Percentiles rank a stretch among this genome's conserved stretches.
phyloP scores from a whole-genome alignment of 768 basidiomycete species.

The Trametes maxima region DNA sequence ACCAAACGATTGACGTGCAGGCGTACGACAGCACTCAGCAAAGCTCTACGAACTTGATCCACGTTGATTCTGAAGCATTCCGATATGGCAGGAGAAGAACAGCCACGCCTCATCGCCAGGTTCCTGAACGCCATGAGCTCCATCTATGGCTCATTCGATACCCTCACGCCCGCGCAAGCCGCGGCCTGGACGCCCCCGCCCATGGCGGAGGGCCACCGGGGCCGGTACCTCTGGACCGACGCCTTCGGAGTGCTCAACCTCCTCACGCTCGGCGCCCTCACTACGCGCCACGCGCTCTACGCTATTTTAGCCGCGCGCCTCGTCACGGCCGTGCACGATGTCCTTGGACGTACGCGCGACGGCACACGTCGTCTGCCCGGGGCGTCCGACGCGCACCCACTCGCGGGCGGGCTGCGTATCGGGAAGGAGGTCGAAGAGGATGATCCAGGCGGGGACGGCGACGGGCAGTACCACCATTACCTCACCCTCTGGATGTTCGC shows the following conservation, averaged over 20 bases:
- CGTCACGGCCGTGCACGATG: slow-evolving; percentile 32
- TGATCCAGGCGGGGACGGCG: too few relatives aligned
- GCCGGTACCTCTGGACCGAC: slow-evolving; percentile 38
- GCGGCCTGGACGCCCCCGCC: slow-evolving; percentile 24
- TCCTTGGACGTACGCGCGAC: slow-evolving; percentile 31
- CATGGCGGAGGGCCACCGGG: slow-evolving; percentile 27
- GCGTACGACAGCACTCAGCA: too few relatives aligned
- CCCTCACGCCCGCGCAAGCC: slow-evolving; percentile 6
- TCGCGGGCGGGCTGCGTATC: slow-evolving; percentile 34
- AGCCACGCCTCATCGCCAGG: slow-evolving; percentile 6
- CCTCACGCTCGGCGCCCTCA: slow-evolving; percentile 28
- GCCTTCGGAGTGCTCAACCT: slow-evolving; percentile 36
- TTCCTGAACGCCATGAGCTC: not conserved
- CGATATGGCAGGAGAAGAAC: not conserved
- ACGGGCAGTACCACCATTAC: too few relatives aligned
- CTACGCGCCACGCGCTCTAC: slow-evolving; percentile 22
- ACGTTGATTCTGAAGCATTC: too few relatives aligned
- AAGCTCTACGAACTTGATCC: too few relatives aligned
- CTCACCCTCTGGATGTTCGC: too few relatives aligned
- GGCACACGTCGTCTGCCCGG: slow-evolving; percentile 26
- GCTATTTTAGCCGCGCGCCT: slow-evolving; percentile 24
- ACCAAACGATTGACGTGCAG: too few relatives aligned
- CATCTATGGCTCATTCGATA: slow-evolving; percentile 21
- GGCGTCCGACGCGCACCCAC: slow-evolving; percentile 32
- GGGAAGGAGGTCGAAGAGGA: too few relatives aligned